A percentile compares a stretch with the other conserved stretches of the same genome.
These are phyloP conservation scores for Monosporascus sp. DNA, from an alignment of 2,329 filamentous ascomycete genomes.

Conservation along the genomic window DNA sequence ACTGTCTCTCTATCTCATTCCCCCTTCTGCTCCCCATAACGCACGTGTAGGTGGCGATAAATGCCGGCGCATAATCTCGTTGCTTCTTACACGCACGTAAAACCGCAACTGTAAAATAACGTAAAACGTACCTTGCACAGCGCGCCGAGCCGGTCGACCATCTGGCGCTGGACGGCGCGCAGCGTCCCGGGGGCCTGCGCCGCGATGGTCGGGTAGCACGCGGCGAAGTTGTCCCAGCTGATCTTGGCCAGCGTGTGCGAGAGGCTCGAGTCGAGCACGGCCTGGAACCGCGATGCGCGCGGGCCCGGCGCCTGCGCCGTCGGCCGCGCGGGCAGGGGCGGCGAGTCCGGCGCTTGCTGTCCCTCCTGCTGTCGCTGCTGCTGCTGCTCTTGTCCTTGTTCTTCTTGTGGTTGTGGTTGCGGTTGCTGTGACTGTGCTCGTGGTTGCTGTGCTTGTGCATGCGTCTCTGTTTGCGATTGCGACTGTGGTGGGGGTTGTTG, in stretches of 20 bases:
- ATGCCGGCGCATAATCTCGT: too few relatives aligned
- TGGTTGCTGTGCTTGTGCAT: background rate
- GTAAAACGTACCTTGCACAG: conserved; percentile 43
- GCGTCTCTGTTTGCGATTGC: background rate
- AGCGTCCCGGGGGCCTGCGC: conserved; percentile 45
- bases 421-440: conserved; percentile 5
- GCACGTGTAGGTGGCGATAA: too few relatives aligned
- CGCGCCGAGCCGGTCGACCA: conserved; percentile 50
- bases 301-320: conserved; percentile 47
- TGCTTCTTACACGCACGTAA: too few relatives aligned
- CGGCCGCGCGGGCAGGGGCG: conserved; percentile 34
- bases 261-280: conserved; percentile 49
- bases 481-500: background rate
- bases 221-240: conserved; percentile 51
- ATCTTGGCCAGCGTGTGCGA: conserved; percentile 51
- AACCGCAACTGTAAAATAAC: background rate
- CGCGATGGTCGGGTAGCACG: conserved; percentile 59
- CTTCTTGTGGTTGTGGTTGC: conserved; percentile 1
- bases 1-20: too few relatives aligned
- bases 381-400: conserved; percentile 1
- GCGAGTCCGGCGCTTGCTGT: conserved; percentile 9
- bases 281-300: conserved; percentile 50
- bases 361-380: conserved; percentile 1
- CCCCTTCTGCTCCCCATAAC: too few relatives aligned
- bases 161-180: conserved; percentile 51